Evolutionary conservation across 2,329 filamentous ascomycete species (phyloP).

Genomic region (Rutstroemia sydowiana): DNA sequence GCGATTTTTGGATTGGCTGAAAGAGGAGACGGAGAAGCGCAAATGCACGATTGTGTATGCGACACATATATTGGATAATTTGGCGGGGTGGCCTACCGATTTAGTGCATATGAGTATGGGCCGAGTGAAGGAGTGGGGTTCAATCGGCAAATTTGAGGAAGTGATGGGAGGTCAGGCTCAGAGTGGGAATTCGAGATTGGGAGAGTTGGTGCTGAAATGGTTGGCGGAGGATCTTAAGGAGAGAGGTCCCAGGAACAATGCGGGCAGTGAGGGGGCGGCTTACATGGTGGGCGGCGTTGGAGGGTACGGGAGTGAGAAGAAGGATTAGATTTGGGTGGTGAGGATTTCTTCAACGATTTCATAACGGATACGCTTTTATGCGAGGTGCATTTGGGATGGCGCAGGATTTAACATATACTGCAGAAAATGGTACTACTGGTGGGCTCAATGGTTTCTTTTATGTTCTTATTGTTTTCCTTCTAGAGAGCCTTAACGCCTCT

Average conservation of each 20-base stretch:
- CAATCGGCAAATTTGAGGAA: slow-evolving; percentile 57
- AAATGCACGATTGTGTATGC: slow-evolving; percentile 93
- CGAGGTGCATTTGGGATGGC: not conserved
- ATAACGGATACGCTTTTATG: not conserved
- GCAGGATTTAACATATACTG: slow-evolving; percentile 10
- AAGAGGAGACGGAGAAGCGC: slow-evolving; percentile 73
- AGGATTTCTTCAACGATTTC: not conserved
- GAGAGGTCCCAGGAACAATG: slow-evolving; percentile 61
- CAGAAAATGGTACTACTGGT: not conserved
- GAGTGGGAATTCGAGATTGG: slow-evolving; percentile 73
- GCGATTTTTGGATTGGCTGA: slow-evolving; percentile 80
- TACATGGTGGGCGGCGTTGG: slow-evolving; percentile 52
- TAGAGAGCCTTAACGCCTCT: slow-evolving; percentile 10
- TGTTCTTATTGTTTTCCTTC: not conserved
- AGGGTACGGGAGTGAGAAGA: slow-evolving; percentile 55
- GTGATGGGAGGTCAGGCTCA: slow-evolving; percentile 41
- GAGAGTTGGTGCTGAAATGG: slow-evolving; percentile 84
- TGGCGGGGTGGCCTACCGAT: slow-evolving; percentile 91
- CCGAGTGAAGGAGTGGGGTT: slow-evolving; percentile 78
- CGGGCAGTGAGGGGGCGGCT: slow-evolving; percentile 37
- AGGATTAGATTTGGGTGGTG: slow-evolving; percentile 5
- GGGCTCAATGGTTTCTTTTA: not conserved
- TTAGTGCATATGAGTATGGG: slow-evolving; percentile 93
- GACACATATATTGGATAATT: slow-evolving; percentile 92
- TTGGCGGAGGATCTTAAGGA: slow-evolving; percentile 71